These are phyloP conservation scores for Mikania micrantha DNA, from an alignment of 129 eudicot genomes.

Conservation along the genomic window DNA sequence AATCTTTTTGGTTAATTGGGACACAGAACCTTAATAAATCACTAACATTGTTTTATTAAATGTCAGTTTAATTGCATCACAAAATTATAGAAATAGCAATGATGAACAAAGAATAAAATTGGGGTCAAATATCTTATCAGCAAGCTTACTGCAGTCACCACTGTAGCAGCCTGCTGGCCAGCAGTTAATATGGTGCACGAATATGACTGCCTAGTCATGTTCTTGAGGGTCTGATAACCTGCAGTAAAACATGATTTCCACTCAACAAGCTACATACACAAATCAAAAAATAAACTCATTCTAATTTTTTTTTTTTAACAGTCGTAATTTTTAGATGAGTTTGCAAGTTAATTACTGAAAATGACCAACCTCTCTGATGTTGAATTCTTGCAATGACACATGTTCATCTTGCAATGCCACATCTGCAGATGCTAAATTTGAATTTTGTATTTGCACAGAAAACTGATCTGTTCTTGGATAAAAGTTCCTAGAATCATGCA, in stretches of 20 bases:
- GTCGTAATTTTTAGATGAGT: neutral
- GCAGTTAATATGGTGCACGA: slow-evolving; percentile 52
- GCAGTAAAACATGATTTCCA: slow-evolving; percentile 27
- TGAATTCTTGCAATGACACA: slow-evolving; percentile 12
- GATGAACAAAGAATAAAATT: neutral
- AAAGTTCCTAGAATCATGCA: slow-evolving; percentile 19
- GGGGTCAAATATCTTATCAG: neutral
- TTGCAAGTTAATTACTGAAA: slow-evolving; percentile 18
- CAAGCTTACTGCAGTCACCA: neutral
- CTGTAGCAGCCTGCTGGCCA: neutral
- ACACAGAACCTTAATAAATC: neutral
- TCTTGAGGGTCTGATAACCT: slow-evolving; percentile 55
- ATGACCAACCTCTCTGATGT: slow-evolving; percentile 57
- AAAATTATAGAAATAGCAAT: neutral
- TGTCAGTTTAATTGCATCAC: neutral
- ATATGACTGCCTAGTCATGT: slow-evolving; percentile 51
- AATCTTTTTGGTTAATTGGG: neutral
- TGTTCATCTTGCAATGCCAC: slow-evolving; percentile 20
- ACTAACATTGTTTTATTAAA: neutral
- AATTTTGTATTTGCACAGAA: slow-evolving; percentile 32
- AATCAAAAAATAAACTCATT: neutral
- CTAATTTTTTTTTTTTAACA: too few relatives aligned
- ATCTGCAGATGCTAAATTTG: slow-evolving; percentile 35
- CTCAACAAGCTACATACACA: neutral
- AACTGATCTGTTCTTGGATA: slow-evolving; percentile 31